A percentile compares a stretch with the other conserved stretches of the same genome.
These are phyloP conservation scores for Aspergillus nanangensis DNA, from an alignment of 495 filamentous ascomycete genomes.

Conservation along the genomic window DNA sequence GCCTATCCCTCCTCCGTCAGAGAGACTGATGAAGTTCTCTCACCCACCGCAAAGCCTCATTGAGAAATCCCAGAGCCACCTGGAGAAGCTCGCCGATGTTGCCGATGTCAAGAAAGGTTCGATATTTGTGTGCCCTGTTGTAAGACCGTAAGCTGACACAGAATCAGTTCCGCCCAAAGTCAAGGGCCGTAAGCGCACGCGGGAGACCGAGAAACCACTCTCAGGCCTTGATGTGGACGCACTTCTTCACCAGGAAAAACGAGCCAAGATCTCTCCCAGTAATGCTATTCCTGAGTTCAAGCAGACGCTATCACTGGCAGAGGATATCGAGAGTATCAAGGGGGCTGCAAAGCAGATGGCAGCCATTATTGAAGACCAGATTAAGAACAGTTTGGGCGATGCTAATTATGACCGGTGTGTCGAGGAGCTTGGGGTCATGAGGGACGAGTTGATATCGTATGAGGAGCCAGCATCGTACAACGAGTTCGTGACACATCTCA, in stretches of 20 bases:
- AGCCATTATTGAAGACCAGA: conserved; percentile 60
- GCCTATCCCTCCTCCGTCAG: conserved; percentile 60
- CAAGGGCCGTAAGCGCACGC: conserved; percentile 66
- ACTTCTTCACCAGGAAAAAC: conserved; percentile 61
- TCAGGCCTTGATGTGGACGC: conserved; percentile 86
- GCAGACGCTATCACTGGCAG: conserved; percentile 62
- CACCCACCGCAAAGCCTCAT: conserved; percentile 66
- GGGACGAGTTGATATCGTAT: conserved; percentile 68
- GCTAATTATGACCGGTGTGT: conserved; percentile 67
- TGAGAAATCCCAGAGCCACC: conserved; percentile 42
- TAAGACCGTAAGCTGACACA: conserved; percentile 1
- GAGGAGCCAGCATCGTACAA: conserved; percentile 81
- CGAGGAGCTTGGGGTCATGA: conserved; percentile 72
- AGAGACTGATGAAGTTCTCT: conserved; percentile 69
- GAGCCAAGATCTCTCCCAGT: conserved; percentile 60
- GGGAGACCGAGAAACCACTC: conserved; percentile 72
- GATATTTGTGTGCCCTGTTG: neutral
- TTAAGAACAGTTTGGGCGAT: conserved; percentile 71
- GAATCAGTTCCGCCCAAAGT: conserved; percentile 74
- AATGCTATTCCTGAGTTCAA: conserved; percentile 95
- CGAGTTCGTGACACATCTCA: conserved; percentile 64
- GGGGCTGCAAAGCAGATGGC: conserved; percentile 73
- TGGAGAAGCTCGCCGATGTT: conserved; percentile 60
- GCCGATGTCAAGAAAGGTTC: conserved; percentile 85
- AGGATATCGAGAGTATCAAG: conserved; percentile 56